A percentile compares a stretch with the other conserved stretches of the same genome.
Evolutionary conservation across 768 basidiomycete species (phyloP).

Genomic region (Daedaleopsis nitida): DNA sequence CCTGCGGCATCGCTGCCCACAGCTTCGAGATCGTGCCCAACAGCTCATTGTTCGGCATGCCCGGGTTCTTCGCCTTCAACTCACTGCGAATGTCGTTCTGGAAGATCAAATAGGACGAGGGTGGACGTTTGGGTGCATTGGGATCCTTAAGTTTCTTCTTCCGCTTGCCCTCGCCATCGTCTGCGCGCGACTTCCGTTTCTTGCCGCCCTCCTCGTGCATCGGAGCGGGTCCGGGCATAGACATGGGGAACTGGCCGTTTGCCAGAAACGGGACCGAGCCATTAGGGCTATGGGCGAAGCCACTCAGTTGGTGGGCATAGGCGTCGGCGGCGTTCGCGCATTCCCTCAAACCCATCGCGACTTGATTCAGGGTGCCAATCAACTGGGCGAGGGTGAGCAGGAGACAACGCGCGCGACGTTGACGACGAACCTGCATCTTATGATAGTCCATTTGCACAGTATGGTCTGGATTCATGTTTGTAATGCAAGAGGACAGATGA

Average conservation of each 20-base stretch:
- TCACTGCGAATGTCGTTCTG: conserved; percentile 87
- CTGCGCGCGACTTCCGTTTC: conserved; percentile 22
- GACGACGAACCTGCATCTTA: conserved; percentile 32
- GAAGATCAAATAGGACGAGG: conserved; percentile 91
- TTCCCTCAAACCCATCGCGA: conserved; percentile 65
- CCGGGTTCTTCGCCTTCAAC: conserved; percentile 66
- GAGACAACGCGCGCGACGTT: conserved; percentile 1
- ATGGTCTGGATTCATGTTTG: conserved; percentile 18
- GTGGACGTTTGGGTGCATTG: conserved; percentile 91
- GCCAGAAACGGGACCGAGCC: conserved; percentile 7
- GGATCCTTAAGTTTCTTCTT: conserved; percentile 81
- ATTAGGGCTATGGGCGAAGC: conserved; percentile 33
- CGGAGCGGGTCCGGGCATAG: conserved; percentile 13
- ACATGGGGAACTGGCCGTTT: conserved; percentile 13
- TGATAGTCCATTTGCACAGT: conserved; percentile 31
- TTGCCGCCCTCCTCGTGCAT: conserved; percentile 20
- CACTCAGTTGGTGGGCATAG: conserved; percentile 53
- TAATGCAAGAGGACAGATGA: conserved; percentile 1
- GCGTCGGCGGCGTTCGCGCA: conserved; percentile 62
- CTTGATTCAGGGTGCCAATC: conserved; percentile 50
- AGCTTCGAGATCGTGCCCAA: conserved; percentile 68
- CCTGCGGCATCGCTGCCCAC: conserved; percentile 70
- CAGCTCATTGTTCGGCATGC: conserved; percentile 70
- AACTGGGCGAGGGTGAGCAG: conserved; percentile 7
- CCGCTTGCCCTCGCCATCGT: conserved; percentile 39